Base-by-base conservation (phyloP, 2,329 filamentous ascomycete species). In the Nannizzia gypsea region DNA sequence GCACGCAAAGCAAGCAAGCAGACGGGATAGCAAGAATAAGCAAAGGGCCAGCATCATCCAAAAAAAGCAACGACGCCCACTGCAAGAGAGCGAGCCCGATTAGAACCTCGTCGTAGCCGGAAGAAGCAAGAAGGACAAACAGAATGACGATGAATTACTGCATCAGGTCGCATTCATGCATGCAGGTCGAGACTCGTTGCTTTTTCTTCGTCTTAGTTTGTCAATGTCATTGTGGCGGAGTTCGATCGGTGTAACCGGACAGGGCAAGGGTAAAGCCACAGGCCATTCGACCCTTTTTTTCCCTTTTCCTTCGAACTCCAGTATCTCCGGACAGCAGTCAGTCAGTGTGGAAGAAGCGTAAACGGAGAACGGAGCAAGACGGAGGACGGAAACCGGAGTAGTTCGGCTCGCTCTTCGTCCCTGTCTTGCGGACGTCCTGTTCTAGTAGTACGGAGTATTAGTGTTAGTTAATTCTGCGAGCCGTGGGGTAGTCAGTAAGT, bases 71-170 rank as follows among this genome's bases (percentile, higher is more conserved):
- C 13, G 50, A 17, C 31, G 36, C 17, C 17, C 13, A 40, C 42
- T 42, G 20, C 8, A 38, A 38, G 42, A 40, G 55, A 57, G 31
- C 34, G 20, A 57, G 20, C 42, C 42, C 42, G 42, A 46, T 46
- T 24, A 20, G 42, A 46, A 46, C 22, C 42, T 22, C 20, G 20
- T 46, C 42, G 42, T 46, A 46, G n/a, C 56, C 34, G 28, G 56
- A 46, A 57, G 56, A 44, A 57, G 56, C 11, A 42, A 42, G 24
- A 57, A 57, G 42, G 22, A 26, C 6, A 28, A 28, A 42, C 26
- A 22, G 28, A 17, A 52, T 52, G 48, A 52, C 48, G 48, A 52
- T 52, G 48, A 31, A 52, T 52, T 52, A 52, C 48, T 31, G 48
- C 48, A 52, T 31, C 22, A 52, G 48, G 22, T 31, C 48, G 48